Conservation (phyloP, 306 rosid species). For the Luffa acutangula region DNA sequence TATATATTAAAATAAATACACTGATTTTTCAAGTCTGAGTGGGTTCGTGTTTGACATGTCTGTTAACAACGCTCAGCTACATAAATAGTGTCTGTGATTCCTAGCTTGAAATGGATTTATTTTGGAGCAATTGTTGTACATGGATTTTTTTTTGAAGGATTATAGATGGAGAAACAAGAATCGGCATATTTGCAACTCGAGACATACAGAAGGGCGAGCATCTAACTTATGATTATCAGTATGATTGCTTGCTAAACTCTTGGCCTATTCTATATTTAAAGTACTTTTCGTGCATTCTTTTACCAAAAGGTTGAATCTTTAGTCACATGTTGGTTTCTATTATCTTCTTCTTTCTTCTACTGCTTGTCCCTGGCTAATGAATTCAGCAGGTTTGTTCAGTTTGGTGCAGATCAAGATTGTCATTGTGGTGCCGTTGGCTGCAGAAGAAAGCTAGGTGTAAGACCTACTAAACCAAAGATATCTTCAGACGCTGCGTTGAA, state of each 20-base stretch:
- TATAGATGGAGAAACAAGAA: constrained; percentile 86
- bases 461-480: constrained; percentile 68
- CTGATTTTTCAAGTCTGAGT: not conserved
- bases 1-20: not conserved
- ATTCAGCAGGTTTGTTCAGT: constrained; percentile 89
- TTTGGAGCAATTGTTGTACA: not conserved
- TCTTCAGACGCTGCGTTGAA: constrained; percentile 85
- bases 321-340: not conserved
- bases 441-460: constrained; percentile 74
- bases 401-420: constrained; percentile 99
- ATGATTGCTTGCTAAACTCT: constrained; percentile 30
- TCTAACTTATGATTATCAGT: constrained; percentile 95
- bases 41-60: not conserved
- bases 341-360: not conserved
- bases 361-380: constrained; percentile 37
- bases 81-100: not conserved
- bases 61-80: not conserved
- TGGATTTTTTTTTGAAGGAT: constrained; percentile 43
- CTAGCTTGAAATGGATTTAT: not conserved
- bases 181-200: constrained; percentile 76
- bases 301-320: not conserved
- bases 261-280: constrained; percentile 3
- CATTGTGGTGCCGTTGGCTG: constrained; percentile 85
- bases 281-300: not conserved
- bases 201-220: constrained; percentile 78